Evolutionary conservation across 2,329 filamentous ascomycete genomes (phyloP), one percentile per base, ranked within the genome.

Genomic region (Colletotrichum lentis): DNA sequence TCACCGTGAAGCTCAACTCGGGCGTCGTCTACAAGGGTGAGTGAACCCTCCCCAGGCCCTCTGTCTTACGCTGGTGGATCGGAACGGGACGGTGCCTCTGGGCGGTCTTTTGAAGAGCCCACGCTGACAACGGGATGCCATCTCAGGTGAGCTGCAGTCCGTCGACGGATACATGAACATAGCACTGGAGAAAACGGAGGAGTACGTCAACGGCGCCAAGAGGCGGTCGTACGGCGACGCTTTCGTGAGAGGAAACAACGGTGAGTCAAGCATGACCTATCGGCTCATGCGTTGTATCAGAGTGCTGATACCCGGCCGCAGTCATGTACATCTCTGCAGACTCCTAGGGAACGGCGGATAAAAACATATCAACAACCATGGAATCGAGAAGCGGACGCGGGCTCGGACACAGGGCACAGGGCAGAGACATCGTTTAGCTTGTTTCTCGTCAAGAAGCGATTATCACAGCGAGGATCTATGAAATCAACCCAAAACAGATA

Each of bases 81-180:
- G 12, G 31, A 11, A 59, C 16, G 8, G 22, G 14, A 8, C 18
- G 37, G 31, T 10, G 22, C 10, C 4, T 2, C 11, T 7, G 5
- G 11, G 7, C 18, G 3, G 39, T 27, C 31, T 35, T 62, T 59
- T 55, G 58, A 68, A 76, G 56, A 76, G 41, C n/a, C 2, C 7
- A 1, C 12, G 43, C 65, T 67, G 31, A 67, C 64, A 22, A 67
- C 61, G 22, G 11, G 18, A 27, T 54, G 35, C 20, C 39, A 3
- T 12, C 41, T 20, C 71, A 97, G 95, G 96, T 73, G 94, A 97
- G 78, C 86, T 98, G 44, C 94, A 98, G 78, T 97, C 94, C 0
- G 95, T 99, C 57, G 96, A 99, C 79, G 96, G 96, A 60, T 99
- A 98, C 82, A 99, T 99, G 96, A 99, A 99, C 82, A 97, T 99